Base-by-base conservation (phyloP, 1,284 basidiomycete genomes). In the Puccinia novopanici region DNA sequence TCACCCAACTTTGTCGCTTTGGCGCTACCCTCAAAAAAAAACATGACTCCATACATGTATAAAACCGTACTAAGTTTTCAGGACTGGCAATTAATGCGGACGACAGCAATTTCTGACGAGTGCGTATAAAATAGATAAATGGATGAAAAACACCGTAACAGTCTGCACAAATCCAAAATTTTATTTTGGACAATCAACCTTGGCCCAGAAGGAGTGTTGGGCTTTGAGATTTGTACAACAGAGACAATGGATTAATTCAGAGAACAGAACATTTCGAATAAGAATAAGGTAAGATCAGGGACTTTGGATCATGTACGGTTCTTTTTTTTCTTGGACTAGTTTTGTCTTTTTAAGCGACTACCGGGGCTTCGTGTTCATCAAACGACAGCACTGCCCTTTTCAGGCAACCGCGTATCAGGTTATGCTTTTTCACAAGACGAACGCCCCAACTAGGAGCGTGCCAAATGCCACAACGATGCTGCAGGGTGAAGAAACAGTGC, bases 251-350 rank as follows among this genome's bases (percentile, higher is more conserved):
- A 48, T n/a, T 24, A 3, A 24, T 19, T 17, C 5, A 24, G 9
- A 42, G 22, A 67, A 67, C n/a, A 67, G 40, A 40, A 12, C 24
- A 67, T 5, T 67, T 67, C 63, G 63, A 67, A 67, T 48, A 48
- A 30, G 9, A 15, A 48, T 9, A 42, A 9, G 5, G 9, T 27
- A 67, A 10, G 40, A 48, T 24, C 15, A 40, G 48, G 40, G 34
- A 34, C 2, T 34, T 34, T 34, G 34, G n/a, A 45, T 67, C 13
- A 67, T 67, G 42, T 13, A 42, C 42, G 19, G 22, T 48, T 48
- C 37, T 48, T 42, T 27, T 3, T 13, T 48, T 48, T 67, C 48
- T 67, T 24, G 5, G 5, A 22, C n/a, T 67, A 34, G 4, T 67
- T 45, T 27, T 15, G 22, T 4, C 17, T n/a, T 65, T 27, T 27